A percentile compares a stretch with the other conserved stretches of the same genome.
These are phyloP conservation scores for Apiospora phragmitis DNA, from an alignment of 2,329 filamentous ascomycete species.

Conservation along the genomic window DNA sequence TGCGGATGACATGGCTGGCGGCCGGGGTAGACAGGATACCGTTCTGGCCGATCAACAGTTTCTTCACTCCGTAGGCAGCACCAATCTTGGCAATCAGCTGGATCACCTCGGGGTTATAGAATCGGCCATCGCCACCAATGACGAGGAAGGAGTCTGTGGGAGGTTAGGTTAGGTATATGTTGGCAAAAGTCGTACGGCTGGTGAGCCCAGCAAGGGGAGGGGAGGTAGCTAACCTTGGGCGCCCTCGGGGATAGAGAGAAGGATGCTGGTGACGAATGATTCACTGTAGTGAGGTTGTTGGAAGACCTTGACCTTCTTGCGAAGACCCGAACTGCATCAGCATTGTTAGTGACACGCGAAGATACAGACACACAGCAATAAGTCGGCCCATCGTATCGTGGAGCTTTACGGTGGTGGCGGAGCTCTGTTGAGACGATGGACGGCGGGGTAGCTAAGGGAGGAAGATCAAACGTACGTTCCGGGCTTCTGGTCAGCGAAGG, in stretches of 20 bases:
- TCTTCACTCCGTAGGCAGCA: constrained; percentile 97
- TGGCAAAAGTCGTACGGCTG: not conserved
- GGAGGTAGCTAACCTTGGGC: constrained; percentile 60
- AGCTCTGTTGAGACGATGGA: constrained; percentile 18
- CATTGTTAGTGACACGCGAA: constrained; percentile 19
- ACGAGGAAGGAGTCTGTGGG: constrained; percentile 75
- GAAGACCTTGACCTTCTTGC: constrained; percentile 98
- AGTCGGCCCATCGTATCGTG: not conserved
- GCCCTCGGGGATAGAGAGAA: constrained; percentile 95
- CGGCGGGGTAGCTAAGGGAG: constrained; percentile 34
- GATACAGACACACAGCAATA: constrained; percentile 9
- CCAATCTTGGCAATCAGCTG: constrained; percentile 97
- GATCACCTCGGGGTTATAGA: constrained; percentile 94
- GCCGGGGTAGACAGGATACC: constrained; percentile 97
- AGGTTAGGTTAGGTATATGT: constrained; percentile 1
- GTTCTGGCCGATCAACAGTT: constrained; percentile 92
- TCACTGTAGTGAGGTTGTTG: constrained; percentile 95
- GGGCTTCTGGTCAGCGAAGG: constrained; percentile 96
- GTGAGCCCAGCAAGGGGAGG: constrained; percentile 22
- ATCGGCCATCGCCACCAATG: constrained; percentile 95
- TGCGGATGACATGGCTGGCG: constrained; percentile 92
- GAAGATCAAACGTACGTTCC: constrained; percentile 77
- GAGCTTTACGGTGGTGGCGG: not conserved
- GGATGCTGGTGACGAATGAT: constrained; percentile 89
- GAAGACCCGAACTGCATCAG: constrained; percentile 79